phyloP scores from a whole-genome alignment of 2,329 filamentous ascomycete genomes.

The Epichloe sylvatica region DNA sequence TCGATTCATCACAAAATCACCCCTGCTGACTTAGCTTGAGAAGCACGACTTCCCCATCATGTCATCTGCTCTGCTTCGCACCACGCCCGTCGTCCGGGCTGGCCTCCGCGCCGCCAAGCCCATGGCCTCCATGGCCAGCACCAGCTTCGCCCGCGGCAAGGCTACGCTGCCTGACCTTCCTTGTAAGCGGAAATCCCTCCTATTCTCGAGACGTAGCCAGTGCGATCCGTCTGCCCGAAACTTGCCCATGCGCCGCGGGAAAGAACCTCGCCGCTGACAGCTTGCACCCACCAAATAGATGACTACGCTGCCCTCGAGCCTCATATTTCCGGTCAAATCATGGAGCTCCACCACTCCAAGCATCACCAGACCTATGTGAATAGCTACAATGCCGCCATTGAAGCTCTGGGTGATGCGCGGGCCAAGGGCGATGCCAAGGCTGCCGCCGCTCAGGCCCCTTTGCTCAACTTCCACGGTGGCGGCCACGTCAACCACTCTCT shows the following conservation, averaged over 20 bases:
- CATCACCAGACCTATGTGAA: conserved; percentile 92
- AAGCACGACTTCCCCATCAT: conserved; percentile 31
- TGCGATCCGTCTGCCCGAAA: not conserved
- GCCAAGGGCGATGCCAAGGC: conserved; percentile 44
- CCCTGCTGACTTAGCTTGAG: not conserved
- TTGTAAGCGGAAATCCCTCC: conserved; percentile 24
- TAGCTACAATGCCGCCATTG: conserved; percentile 67
- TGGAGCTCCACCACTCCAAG: conserved; percentile 90
- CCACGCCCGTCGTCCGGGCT: conserved; percentile 51
- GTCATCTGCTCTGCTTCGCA: conserved; percentile 64
- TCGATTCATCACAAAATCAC: not conserved
- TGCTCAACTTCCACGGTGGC: conserved; percentile 68
- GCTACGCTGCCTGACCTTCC: conserved; percentile 84
- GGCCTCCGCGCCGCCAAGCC: conserved; percentile 55
- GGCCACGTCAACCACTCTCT: conserved; percentile 79
- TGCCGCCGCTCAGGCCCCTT: conserved; percentile 35
- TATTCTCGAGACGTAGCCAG: not conserved
- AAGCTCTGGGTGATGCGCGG: conserved; percentile 54
- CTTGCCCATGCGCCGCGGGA: no score
- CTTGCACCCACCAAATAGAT: conserved; percentile 42
- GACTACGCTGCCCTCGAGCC: conserved; percentile 93
- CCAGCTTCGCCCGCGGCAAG: conserved; percentile 72
- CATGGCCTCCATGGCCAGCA: conserved; percentile 52
- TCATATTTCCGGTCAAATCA: conserved; percentile 74
- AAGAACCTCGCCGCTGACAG: not conserved